Percentiles rank a stretch among this genome's conserved stretches.
Evolutionary conservation across 257 asterid genomes (phyloP).

Genomic region (Jasminum sambac): DNA sequence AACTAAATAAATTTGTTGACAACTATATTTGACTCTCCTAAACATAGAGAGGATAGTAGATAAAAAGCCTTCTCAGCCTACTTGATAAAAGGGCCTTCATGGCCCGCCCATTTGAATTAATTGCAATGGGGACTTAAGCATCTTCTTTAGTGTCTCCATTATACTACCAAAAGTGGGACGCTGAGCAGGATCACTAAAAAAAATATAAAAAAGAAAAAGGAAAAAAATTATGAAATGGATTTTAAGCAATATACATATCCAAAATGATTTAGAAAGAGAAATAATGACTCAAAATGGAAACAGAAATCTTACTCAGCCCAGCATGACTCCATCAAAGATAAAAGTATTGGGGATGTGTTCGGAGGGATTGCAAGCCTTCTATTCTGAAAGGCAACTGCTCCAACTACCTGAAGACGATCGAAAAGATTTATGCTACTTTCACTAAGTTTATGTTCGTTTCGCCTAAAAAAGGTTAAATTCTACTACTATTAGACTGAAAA

Average conservation of each 20-base stretch:
- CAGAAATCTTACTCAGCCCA: constrained; percentile 83
- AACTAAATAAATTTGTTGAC: neutral
- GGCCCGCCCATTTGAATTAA: constrained; percentile 66
- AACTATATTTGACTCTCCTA: neutral
- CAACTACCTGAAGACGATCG: constrained; percentile 65
- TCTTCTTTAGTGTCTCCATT: constrained; percentile 73
- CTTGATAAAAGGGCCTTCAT: constrained; percentile 17
- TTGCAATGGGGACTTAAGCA: constrained; percentile 79
- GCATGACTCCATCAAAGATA: constrained; percentile 88
- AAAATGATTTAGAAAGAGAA: neutral
- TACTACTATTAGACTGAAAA: too few relatives aligned
- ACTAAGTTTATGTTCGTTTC: neutral
- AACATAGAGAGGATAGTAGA: neutral
- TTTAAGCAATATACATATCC: neutral
- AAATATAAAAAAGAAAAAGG: too few relatives aligned
- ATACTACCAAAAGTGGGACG: constrained; percentile 69
- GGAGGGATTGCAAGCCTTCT: constrained; percentile 82
- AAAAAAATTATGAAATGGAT: neutral
- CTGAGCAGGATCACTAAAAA: constrained; percentile 73
- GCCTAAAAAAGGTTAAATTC: too few relatives aligned
- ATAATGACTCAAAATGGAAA: constrained; percentile 1
- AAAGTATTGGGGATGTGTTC: constrained; percentile 60
- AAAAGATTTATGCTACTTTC: neutral
- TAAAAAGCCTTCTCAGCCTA: neutral
- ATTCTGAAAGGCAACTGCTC: constrained; percentile 95